Percentiles rank a stretch among this genome's conserved stretches.
These are phyloP conservation scores for Colletotrichum orchidophilum DNA, from an alignment of 2,329 filamentous ascomycete species.

Conservation along the genomic window DNA sequence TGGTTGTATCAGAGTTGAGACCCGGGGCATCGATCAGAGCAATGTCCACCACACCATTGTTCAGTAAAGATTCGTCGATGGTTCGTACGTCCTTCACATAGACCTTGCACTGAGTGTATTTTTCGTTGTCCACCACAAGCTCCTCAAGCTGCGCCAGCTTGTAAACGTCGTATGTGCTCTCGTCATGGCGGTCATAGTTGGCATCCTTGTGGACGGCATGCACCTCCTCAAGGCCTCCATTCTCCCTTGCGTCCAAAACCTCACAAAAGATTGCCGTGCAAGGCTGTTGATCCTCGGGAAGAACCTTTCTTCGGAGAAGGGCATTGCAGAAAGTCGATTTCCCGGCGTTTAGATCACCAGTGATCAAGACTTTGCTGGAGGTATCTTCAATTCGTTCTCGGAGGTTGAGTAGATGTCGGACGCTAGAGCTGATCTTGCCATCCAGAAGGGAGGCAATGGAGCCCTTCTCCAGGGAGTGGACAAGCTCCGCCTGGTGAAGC, in stretches of 20 bases:
- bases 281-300: slow-evolving; percentile 97
- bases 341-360: slow-evolving; percentile 94
- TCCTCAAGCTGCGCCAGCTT: slow-evolving; percentile 81
- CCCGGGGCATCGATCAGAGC: slow-evolving; percentile 96
- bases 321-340: slow-evolving; percentile 99
- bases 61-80: slow-evolving; percentile 92
- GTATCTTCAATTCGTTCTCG: slow-evolving; percentile 97
- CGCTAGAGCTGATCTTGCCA: slow-evolving; percentile 92
- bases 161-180: slow-evolving; percentile 93
- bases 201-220: slow-evolving; percentile 89
- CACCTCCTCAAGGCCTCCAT: slow-evolving; percentile 91
- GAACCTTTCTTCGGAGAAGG: slow-evolving; percentile 87
- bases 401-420: slow-evolving; percentile 87
- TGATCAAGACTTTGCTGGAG: slow-evolving; percentile 94
- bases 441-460: slow-evolving; percentile 92
- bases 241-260: slow-evolving; percentile 91
- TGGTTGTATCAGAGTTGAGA: slow-evolving; percentile 93
- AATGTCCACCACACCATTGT: slow-evolving; percentile 98
- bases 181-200: slow-evolving; percentile 87
- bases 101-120: slow-evolving; percentile 94
- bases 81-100: slow-evolving; percentile 91
- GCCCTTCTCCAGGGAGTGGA: slow-evolving; percentile 92
- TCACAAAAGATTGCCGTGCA: slow-evolving; percentile 99
- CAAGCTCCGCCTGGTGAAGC: slow-evolving; percentile 86
- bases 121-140: slow-evolving; percentile 88